phyloP scores from a whole-genome alignment of 2,329 filamentous ascomycete species.

The Curvularia eragrostidis region DNA sequence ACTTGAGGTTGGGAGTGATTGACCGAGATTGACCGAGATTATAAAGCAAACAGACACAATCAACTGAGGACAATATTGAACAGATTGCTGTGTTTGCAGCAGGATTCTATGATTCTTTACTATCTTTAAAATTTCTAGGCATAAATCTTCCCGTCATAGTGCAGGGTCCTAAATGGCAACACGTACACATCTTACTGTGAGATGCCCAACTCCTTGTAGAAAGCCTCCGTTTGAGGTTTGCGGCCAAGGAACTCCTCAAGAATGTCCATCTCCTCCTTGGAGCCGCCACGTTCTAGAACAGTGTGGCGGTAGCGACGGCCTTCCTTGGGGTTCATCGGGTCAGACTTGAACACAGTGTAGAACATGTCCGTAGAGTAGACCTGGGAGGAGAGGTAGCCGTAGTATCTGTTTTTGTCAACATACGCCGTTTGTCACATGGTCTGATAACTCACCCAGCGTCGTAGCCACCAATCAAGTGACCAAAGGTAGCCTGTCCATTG shows the following conservation, averaged over 20 bases:
- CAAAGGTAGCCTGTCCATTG: conserved; percentile 79
- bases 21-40: no score
- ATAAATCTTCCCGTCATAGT: no score
- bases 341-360: conserved; percentile 75
- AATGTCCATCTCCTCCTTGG: conserved; percentile 80
- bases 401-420: conserved; percentile 61
- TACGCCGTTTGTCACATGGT: not conserved
- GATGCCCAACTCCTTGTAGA: conserved; percentile 76
- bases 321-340: conserved; percentile 78
- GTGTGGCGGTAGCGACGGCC: conserved; percentile 79
- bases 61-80: no score
- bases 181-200: conserved; percentile 25
- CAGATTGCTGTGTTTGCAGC: no score
- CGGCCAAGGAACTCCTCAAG: conserved; percentile 79
- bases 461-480: conserved; percentile 83
- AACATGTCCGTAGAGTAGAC: conserved; percentile 91
- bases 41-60: no score
- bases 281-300: conserved; percentile 78
- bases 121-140: no score
- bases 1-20: no score
- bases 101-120: no score
- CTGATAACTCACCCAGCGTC: conserved; percentile 66
- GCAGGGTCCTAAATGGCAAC: no score
- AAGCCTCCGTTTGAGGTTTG: conserved; percentile 77
- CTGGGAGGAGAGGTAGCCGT: conserved; percentile 69